Percentiles rank a stretch among this genome's conserved stretches.
These are phyloP conservation scores for Sarocladium kiliense DNA, from an alignment of 2,329 filamentous ascomycete species.

Conservation along the genomic window DNA sequence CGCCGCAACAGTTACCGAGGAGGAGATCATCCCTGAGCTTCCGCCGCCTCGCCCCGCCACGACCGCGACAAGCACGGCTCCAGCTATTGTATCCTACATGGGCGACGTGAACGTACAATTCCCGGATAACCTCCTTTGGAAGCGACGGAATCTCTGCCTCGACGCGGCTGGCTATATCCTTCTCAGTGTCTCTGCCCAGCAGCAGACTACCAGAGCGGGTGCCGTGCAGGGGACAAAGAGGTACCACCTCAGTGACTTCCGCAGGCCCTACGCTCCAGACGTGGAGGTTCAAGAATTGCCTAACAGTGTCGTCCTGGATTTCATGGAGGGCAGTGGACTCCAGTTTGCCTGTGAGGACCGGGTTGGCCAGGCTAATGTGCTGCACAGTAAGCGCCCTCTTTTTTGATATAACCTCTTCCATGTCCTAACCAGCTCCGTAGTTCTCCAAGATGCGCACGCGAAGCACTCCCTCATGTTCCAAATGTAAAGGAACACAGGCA, in stretches of 20 bases:
- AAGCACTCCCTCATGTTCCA: slow-evolving; percentile 26
- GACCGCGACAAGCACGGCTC: not conserved
- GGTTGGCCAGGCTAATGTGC: slow-evolving; percentile 47
- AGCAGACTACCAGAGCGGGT: not conserved
- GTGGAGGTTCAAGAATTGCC: slow-evolving; percentile 89
- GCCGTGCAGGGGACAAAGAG: slow-evolving; percentile 51
- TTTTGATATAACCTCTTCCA: too few species aligned
- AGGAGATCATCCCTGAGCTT: slow-evolving; percentile 12
- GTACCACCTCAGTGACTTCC: slow-evolving; percentile 84
- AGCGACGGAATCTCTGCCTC: slow-evolving; percentile 81
- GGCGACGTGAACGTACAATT: slow-evolving; percentile 97
- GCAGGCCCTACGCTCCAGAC: slow-evolving; percentile 73
- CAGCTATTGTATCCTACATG: slow-evolving; percentile 57
- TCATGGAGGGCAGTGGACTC: slow-evolving; percentile 55
- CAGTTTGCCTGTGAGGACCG: slow-evolving; percentile 62
- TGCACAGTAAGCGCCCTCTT: slow-evolving; percentile 43
- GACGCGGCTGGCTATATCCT: slow-evolving; percentile 81
- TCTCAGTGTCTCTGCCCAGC: slow-evolving; percentile 44
- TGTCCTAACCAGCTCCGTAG: slow-evolving; percentile 16
- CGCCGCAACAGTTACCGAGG: slow-evolving; percentile 28
- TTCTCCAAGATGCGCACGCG: slow-evolving; percentile 30
- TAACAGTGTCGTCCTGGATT: slow-evolving; percentile 67
- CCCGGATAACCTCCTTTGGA: slow-evolving; percentile 93
- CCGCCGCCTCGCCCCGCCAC: slow-evolving; percentile 4
- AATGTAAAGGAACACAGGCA: slow-evolving; percentile 10